Percentiles rank a stretch among this genome's conserved stretches.
Conservation (phyloP, 148 eudicot genomes). For the Diospyros kaki region DNA sequence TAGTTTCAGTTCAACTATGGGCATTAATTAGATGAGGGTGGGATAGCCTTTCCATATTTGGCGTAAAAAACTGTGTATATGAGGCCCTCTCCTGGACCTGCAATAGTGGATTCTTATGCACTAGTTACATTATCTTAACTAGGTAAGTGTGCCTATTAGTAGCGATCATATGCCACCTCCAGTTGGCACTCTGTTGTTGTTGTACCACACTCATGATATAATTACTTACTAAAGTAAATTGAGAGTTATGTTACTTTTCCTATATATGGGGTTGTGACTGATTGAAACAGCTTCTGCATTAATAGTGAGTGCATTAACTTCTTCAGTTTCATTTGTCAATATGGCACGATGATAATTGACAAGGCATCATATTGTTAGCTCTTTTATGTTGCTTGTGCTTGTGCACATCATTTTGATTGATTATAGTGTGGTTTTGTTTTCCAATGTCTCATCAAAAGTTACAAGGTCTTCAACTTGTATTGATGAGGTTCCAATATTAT, state of each 20-base stretch:
- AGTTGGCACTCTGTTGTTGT: background rate
- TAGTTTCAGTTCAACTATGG: background rate
- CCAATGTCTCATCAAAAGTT: conserved; percentile 1
- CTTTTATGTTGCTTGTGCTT: background rate
- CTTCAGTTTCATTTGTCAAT: background rate
- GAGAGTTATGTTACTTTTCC: conserved; percentile 1
- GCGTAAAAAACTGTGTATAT: too few species aligned
- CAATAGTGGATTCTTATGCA: too few species aligned
- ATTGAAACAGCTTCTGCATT: conserved; percentile 3
- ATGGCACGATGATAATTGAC: background rate
- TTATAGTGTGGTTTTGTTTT: background rate
- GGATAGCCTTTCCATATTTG: too few species aligned
- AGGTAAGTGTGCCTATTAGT: background rate
- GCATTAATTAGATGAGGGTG: background rate
- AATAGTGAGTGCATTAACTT: background rate
- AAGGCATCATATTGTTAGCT: background rate
- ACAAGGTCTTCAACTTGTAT: background rate
- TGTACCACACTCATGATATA: background rate
- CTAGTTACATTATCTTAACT: too few species aligned
- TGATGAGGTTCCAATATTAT: background rate
- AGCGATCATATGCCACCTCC: background rate
- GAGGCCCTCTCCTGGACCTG: too few species aligned
- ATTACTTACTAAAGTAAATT: background rate
- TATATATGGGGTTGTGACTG: background rate
- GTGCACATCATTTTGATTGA: background rate